Conservation (phyloP, 2,329 filamentous ascomycete genomes). For the Alternaria angustiovoidea region DNA sequence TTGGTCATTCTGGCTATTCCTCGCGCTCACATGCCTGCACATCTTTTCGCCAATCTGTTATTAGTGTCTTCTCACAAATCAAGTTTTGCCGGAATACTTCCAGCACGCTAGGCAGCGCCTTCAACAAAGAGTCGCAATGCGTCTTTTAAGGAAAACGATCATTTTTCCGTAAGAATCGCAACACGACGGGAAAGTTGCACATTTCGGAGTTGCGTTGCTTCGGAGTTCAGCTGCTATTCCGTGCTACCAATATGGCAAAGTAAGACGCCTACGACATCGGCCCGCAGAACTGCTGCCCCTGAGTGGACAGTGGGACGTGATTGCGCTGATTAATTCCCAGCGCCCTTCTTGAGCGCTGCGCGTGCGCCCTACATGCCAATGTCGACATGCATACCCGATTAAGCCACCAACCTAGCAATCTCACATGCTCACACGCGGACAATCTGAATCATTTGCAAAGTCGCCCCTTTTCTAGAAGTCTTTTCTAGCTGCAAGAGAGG, state of each 20-base stretch:
- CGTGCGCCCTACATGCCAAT: slow-evolving; percentile 27
- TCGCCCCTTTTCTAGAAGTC: background rate
- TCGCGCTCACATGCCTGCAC: background rate
- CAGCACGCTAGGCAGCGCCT: background rate
- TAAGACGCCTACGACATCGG: slow-evolving; percentile 20
- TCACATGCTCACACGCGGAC: slow-evolving; percentile 1
- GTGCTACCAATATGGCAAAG: slow-evolving; percentile 4
- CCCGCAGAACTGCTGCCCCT: slow-evolving; percentile 1
- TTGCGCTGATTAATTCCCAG: slow-evolving; percentile 22
- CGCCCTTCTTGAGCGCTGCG: slow-evolving; percentile 24
- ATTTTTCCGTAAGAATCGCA: background rate
- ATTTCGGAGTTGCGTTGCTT: slow-evolving; percentile 5
- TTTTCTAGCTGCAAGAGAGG: background rate
- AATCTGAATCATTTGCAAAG: background rate
- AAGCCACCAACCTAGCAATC: background rate
- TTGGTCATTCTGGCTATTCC: background rate
- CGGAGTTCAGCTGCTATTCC: background rate
- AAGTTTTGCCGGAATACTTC: background rate
- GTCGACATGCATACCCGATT: slow-evolving; percentile 11
- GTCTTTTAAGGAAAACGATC: background rate
- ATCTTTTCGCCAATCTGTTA: background rate
- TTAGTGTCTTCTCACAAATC: background rate
- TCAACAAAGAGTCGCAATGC: background rate
- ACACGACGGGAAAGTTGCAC: background rate
- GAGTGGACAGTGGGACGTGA: slow-evolving; percentile 22